Base-by-base conservation (phyloP, 768 basidiomycete genomes). In the Hericium rajendrae region DNA sequence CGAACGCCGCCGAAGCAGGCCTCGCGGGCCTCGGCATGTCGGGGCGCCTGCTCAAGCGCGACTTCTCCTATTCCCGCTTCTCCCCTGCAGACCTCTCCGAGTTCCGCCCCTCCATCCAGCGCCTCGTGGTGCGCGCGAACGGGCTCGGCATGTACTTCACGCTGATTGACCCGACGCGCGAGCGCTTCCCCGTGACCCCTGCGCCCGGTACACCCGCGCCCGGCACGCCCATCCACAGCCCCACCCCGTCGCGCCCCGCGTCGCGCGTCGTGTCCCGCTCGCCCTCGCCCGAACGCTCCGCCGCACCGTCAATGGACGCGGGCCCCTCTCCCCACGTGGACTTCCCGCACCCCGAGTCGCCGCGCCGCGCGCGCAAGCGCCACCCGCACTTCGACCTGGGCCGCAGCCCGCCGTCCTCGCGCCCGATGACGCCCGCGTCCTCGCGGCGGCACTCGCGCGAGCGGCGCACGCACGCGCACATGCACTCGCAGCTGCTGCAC, bases 81-180 rank as follows among this genome's bases (percentile, higher is more conserved):
- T 71, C 78, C 0, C 85, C 86, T 0, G 66, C 64, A 2, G 84
- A 86, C 64, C 82, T 84, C 51, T 61, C 64, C 0, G 66, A 68
- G 3, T 73, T 90, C 18, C 83, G 85, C 55, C 64, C 69, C 22
- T 64, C 78, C 6, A 72, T 73, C 15, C 72, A 82, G 46, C 70
- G 78, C 3, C 72, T 87, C 60, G 74, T 77, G 4, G 80, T 78
- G 11, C 72, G 82, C 8, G 77, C 79, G n/a, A 75, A 83, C 59
- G 87, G 87, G 16, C 74, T 88, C 75, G 71, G 69, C 18, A 67
- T 78, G 40, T 88, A 85, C 64, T 88, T 84, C 59, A 69, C 68
- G 0, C 65, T 88, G n/a, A 76, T 86, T 10, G 84, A 88, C 60
- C 80, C 84, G 0, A 77, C 76, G 18, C 69, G 81, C 43, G 81